phyloP scores from a whole-genome alignment of 176 grass and related monocot species.

The Aegilops umbellulata region DNA sequence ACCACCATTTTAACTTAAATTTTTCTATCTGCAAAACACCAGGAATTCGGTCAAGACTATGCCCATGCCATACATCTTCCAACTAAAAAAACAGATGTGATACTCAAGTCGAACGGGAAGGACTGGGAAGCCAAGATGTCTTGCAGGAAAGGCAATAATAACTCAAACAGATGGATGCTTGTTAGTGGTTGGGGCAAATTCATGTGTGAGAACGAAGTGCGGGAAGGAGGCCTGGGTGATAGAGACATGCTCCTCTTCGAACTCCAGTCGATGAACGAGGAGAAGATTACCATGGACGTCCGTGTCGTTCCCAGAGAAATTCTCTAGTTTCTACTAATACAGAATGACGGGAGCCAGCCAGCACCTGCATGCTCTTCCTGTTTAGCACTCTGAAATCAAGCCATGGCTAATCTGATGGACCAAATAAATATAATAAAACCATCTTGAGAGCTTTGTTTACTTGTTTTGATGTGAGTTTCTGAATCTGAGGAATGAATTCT shows the following conservation, averaged over 20 bases:
- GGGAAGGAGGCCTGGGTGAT: background rate
- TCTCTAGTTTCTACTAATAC: background rate
- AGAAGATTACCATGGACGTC: background rate
- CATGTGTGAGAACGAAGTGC: background rate
- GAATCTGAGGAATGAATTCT: background rate
- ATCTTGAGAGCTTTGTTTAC: background rate
- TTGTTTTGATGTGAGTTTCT: background rate
- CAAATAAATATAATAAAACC: background rate
- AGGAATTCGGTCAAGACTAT: background rate
- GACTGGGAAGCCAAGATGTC: background rate
- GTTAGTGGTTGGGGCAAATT: background rate
- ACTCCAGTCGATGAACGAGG: background rate
- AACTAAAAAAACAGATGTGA: background rate
- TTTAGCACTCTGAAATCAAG: background rate
- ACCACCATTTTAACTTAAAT: background rate
- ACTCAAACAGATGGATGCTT: background rate
- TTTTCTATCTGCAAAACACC: background rate
- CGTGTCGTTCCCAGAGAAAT: background rate
- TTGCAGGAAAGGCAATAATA: background rate
- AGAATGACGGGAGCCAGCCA: background rate
- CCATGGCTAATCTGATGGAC: background rate
- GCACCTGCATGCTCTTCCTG: background rate
- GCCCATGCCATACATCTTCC: background rate
- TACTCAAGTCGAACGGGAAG: background rate
- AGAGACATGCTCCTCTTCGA: constrained; percentile 28